A percentile compares a stretch with the other conserved stretches of the same genome.
phyloP scores from a whole-genome alignment of 2,329 filamentous ascomycete species.

The Lasiodiplodia sp. region DNA sequence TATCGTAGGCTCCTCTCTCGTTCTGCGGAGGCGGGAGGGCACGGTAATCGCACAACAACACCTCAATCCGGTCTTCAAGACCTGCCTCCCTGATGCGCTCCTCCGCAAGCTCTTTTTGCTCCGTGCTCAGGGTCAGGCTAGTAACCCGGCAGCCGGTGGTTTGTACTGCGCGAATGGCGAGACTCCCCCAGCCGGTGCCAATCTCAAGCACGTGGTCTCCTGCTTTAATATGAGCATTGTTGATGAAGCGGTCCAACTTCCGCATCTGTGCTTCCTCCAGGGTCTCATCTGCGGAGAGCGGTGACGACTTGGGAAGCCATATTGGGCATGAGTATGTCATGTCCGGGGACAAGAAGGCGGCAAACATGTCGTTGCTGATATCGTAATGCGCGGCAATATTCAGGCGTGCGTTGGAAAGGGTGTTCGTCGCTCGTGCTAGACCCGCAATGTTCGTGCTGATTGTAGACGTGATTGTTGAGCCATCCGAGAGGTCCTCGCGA shows the following conservation, averaged over 20 bases:
- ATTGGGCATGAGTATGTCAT: conserved; percentile 80
- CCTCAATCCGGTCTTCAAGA: conserved; percentile 66
- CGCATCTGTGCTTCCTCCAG: conserved; percentile 72
- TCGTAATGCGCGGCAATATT: conserved; percentile 79
- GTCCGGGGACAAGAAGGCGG: conserved; percentile 74
- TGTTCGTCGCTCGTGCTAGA: conserved; percentile 58
- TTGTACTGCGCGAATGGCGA: conserved; percentile 73
- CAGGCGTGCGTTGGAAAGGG: conserved; percentile 62
- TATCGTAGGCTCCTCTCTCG: conserved; percentile 65
- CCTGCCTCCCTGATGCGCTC: conserved; percentile 68
- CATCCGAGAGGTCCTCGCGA: conserved; percentile 68
- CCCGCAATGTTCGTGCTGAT: conserved; percentile 65
- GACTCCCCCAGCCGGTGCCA: conserved; percentile 77
- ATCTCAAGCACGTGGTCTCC: conserved; percentile 77
- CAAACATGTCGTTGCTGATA: conserved; percentile 78
- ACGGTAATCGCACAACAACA: conserved; percentile 74
- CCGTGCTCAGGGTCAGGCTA: conserved; percentile 70
- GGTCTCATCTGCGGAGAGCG: conserved; percentile 58
- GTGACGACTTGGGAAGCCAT: conserved; percentile 60
- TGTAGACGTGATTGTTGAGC: conserved; percentile 67
- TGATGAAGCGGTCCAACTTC: conserved; percentile 71
- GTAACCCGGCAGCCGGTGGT: conserved; percentile 73
- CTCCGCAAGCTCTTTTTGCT: conserved; percentile 74
- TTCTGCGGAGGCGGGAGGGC: conserved; percentile 58
- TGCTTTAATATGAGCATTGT: conserved; percentile 67